Base-by-base conservation (phyloP, 2,329 filamentous ascomycete genomes). In the Diaporthe helianthi region DNA sequence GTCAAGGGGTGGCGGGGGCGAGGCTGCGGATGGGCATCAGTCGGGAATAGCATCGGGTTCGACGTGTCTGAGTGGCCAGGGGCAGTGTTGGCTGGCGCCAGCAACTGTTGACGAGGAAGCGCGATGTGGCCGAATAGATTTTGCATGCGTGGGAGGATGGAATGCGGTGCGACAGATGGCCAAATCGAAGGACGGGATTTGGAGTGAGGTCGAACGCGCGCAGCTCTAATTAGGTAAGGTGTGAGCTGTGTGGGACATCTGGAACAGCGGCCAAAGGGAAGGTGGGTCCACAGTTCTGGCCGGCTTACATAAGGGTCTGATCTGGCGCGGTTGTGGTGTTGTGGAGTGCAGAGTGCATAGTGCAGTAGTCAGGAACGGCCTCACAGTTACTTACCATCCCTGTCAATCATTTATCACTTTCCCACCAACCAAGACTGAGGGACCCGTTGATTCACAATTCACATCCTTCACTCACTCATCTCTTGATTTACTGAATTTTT, bases 1-100 rank as follows among this genome's bases (percentile, higher is more conserved):
- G 67, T 69, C 67, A 71, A 64, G 69, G 67, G 67, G 67, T 69
- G 69, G 67, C 67, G 63, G 65, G 69, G 63, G 49, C 47, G 24
- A 63, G 65, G 44, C 58, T 69, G 69, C 44, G 49, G 55, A 51
- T 24, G 55, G 49, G 67, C 24, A 60, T 52, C 24, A 41, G 67
- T 33, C 31, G 69, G 54, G 49, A 60, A 55, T 67, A 33, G 67
- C 69, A 71, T 71, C 69, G 69, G 67, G 51, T 69, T 31, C 9
- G 63, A 58, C 54, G 69, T 58, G 52, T 67, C 26, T 36, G 22
- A 67, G 36, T 46, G 63, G 49, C 47, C 41, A 67, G 51, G 24
- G 49, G 22, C 54, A n/a, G 17, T 29, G 4, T 10, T 44, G 10
- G 22, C n/a, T 64, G 38, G 33, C 24, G 8, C 38, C 19, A 41